Evolutionary conservation across 164 flowering plant species (phyloP), one percentile per base, ranked within the genome.

Genomic region (Tetracentron sinense): DNA sequence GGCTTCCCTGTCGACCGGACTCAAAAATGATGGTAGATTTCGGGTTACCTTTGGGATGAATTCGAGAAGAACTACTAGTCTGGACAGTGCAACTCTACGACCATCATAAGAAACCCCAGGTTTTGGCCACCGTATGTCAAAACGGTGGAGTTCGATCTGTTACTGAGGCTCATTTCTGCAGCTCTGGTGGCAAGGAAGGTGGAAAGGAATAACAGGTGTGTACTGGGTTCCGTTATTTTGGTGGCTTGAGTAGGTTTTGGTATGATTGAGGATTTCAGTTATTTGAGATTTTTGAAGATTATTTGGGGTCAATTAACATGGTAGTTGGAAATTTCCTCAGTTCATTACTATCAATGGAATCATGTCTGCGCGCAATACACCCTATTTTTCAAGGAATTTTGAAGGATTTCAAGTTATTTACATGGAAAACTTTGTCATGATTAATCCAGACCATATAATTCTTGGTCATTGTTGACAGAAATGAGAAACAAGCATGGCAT

Each of bases 71-170:
- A 46, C 74, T 63, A 6, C 83, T 90, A 16, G 84, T 78, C 16
- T 97, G 94, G 3, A 82, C 88, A 21, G 94, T 93, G 1, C 79
- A 84, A 65, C 68, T 72, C 60, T 90, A 90, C 66, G 73, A 85
- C 50, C 84, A 96, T 17, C 98, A 92, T 59, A 86, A 93, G 88
- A 77, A 82, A 85, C 59, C 98, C 97, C 27, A 70, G 69, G 66
- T 90, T 82, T 11, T 93, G 96, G 97, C 98, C 98, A 0, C 81
- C 92, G 0, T 77, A 85, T 20, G 85, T 93, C 33, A 88, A 85
- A 73, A 90, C 96, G 6, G 90, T 96, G 1, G 97, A 90, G 77
- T 90, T 88, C 60, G 98, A 93, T 85, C 96, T 93, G 14, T 63
- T 93, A 56, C 98, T 96, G 1, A 75, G 98, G 77, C 77, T 90